A percentile compares a stretch with the other conserved stretches of the same genome.
phyloP scores from a whole-genome alignment of 176 grass and related monocot species.

The maize (Zea mays) region DNA sequence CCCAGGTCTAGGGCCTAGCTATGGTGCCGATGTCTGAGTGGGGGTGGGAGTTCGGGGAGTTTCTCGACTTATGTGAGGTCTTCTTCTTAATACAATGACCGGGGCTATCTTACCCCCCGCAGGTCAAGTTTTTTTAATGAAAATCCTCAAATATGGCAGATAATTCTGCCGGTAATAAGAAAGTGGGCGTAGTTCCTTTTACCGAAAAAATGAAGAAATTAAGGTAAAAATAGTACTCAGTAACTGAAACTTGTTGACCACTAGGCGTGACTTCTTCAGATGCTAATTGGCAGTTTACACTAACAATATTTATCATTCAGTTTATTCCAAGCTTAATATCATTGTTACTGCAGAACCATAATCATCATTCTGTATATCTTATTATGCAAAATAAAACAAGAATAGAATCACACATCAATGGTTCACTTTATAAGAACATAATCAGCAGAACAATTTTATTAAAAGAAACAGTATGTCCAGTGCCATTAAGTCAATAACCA shows the following conservation, averaged over 20 bases:
- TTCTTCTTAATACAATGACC: too few relatives aligned
- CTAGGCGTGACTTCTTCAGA: neutral
- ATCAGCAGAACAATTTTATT: slow-evolving; percentile 14
- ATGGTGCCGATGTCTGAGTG: too few relatives aligned
- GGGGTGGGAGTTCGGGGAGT: too few relatives aligned
- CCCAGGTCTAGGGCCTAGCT: too few relatives aligned
- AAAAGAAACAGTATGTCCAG: neutral
- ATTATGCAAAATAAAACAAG: slow-evolving; percentile 4
- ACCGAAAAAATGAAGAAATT: neutral
- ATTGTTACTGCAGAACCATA: neutral
- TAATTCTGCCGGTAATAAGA: slow-evolving; percentile 3
- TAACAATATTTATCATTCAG: neutral
- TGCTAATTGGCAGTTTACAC: neutral
- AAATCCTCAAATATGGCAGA: neutral
- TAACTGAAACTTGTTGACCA: neutral
- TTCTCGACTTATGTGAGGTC: too few relatives aligned
- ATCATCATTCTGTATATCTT: neutral
- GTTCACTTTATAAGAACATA: slow-evolving; percentile 18
- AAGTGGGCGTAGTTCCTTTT: slow-evolving; percentile 7
- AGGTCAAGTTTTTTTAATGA: too few relatives aligned
- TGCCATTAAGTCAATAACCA: neutral
- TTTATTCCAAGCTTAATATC: neutral
- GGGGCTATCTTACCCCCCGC: too few relatives aligned
- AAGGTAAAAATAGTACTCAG: neutral
- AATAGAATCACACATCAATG: slow-evolving; percentile 1